Percentiles rank a stretch among this genome's conserved stretches.
Conservation (phyloP, 805 yeast genomes). For the Nakazawaea ishiwadae region DNA sequence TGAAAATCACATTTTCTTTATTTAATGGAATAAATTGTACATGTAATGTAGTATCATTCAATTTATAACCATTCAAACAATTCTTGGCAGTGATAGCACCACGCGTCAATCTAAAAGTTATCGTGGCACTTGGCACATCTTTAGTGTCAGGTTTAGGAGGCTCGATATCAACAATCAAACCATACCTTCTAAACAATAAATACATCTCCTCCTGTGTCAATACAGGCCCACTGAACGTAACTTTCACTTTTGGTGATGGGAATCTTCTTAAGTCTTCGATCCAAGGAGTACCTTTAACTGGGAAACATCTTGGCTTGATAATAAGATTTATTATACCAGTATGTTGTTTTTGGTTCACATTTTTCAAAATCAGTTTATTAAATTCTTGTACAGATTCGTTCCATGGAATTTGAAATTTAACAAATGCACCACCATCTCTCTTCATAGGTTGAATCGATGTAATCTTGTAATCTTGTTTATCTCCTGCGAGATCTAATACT, state of each 20-base stretch:
- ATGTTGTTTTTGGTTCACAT: conserved; percentile 23
- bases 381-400: conserved; percentile 45
- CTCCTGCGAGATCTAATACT: conserved; percentile 32
- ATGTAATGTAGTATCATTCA: conserved; percentile 65
- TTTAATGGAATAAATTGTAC: conserved; percentile 63
- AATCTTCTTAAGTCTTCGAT: conserved; percentile 84
- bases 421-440: conserved; percentile 94
- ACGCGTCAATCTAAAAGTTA: conserved; percentile 51
- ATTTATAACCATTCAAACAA: conserved; percentile 76
- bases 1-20: conserved; percentile 47
- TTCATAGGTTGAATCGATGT: conserved; percentile 62
- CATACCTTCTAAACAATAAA: conserved; percentile 81
- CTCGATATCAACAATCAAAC: conserved; percentile 68
- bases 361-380: conserved; percentile 40
- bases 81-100: conserved; percentile 85
- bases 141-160: conserved; percentile 47
- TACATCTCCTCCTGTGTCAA: conserved; percentile 77
- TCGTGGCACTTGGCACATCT: conserved; percentile 45
- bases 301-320: conserved; percentile 52
- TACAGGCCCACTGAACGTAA: conserved; percentile 72
- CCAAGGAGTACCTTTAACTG: conserved; percentile 94
- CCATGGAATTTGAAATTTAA: conserved; percentile 62
- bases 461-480: conserved; percentile 34
- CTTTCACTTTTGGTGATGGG: conserved; percentile 60
- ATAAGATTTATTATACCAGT: conserved; percentile 33